Evolutionary conservation across 768 basidiomycete genomes (phyloP).

Genomic region (Dioszegia aurantiaca): DNA sequence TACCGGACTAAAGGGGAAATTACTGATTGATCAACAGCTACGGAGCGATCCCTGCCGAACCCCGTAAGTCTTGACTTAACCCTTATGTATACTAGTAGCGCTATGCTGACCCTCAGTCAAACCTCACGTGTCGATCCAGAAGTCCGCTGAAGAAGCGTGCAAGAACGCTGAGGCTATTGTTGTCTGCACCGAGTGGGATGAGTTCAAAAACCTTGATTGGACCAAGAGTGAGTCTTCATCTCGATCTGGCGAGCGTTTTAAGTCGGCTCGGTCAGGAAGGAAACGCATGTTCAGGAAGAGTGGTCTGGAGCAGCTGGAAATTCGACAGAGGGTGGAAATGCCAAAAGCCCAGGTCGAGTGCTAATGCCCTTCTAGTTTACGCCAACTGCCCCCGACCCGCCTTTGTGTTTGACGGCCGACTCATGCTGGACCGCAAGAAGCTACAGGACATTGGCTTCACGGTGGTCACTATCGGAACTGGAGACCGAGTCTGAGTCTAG

Average conservation of each 20-base stretch:
- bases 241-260: too few relatives aligned
- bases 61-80: slow-evolving; percentile 63
- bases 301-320: too few relatives aligned
- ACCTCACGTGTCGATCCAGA: slow-evolving; percentile 76
- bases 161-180: slow-evolving; percentile 86
- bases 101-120: slow-evolving; percentile 61
- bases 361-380: slow-evolving; percentile 59
- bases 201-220: slow-evolving; percentile 94
- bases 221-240: slow-evolving; percentile 54
- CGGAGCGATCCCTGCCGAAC: slow-evolving; percentile 62
- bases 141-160: slow-evolving; percentile 81
- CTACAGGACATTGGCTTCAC: slow-evolving; percentile 85
- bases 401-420: slow-evolving; percentile 76
- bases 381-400: slow-evolving; percentile 93
- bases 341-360: not conserved
- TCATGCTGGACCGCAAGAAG: slow-evolving; percentile 76
- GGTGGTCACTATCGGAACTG: slow-evolving; percentile 54
- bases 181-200: slow-evolving; percentile 92
- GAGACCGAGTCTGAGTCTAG: slow-evolving; percentile 38
- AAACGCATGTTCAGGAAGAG: not conserved
- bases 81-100: not conserved
- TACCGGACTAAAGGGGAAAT: too few relatives aligned
- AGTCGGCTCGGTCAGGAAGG: slow-evolving; percentile 7
- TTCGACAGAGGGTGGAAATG: too few relatives aligned
- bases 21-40: slow-evolving; percentile 40